Evolutionary conservation across 139 green algal genomes (phyloP).

Genomic region (Haematococcus sp.): DNA sequence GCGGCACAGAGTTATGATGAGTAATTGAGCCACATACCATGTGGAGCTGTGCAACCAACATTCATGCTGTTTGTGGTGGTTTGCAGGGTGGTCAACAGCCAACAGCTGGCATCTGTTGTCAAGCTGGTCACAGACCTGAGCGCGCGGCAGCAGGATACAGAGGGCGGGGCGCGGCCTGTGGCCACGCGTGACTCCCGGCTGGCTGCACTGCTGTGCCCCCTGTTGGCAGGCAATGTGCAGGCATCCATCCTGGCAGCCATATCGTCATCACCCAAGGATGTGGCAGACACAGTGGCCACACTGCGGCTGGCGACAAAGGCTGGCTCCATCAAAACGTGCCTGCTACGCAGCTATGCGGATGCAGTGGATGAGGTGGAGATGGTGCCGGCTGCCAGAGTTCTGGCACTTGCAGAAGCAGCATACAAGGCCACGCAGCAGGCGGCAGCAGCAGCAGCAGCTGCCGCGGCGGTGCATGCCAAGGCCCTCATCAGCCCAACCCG

Average conservation of each 20-base stretch:
- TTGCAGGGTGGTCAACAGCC: neutral
- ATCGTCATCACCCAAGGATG: neutral
- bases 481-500: neutral
- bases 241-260: neutral
- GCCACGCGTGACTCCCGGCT: conserved; percentile 1
- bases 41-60: neutral
- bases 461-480: neutral
- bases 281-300: neutral
- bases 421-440: neutral
- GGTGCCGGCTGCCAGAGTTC: neutral
- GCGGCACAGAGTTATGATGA: neutral
- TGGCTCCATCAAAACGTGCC: neutral
- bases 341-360: neutral
- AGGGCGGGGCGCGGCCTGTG: neutral
- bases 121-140: no score
- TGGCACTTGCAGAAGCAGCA: neutral
- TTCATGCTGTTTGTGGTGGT: neutral
- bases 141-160: neutral
- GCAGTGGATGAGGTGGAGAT: no score
- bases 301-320: neutral
- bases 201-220: neutral
- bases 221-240: conserved; percentile 7
- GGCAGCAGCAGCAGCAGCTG: neutral
- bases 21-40: neutral
- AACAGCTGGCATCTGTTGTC: neutral